Base-by-base conservation (phyloP, 2,329 filamentous ascomycete species). In the Metarhizium rileyi region DNA sequence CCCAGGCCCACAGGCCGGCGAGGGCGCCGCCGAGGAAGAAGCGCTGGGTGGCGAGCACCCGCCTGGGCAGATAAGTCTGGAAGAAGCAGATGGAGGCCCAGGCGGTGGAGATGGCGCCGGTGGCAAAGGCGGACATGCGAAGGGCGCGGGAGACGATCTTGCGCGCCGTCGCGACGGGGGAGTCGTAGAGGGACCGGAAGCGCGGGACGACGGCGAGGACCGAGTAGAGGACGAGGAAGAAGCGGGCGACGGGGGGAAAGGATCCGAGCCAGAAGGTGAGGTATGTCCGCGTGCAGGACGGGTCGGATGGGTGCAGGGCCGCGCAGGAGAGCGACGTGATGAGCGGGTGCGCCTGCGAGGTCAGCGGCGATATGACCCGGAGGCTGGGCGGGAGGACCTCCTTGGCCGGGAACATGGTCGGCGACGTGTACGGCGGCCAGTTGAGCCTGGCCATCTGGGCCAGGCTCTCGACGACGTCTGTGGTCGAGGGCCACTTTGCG, bases 1-100 rank as follows among this genome's bases (percentile, higher is more conserved):
- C 69, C 65, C 87, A 87, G 0, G 87, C 87, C 83, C 90, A 96
- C 25, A 93, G 67, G 0, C 93, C 93, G 1, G 86, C 89, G 1
- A 94, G 61, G 64, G 91, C 87, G 7, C 93, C 91, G 47, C 88
- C 87, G 0, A 96, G 72, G 75, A 94, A 95, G 75, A 93, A 94
- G 22, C 93, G 81, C 63, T 93, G 86, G 0, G 85, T 90, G 0
- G 90, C 80, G 1, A 96, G 74, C 8, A 90, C 73, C 5, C 76
- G 77, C 3, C 84, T 77, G 0, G 91, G 90, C 2, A 97, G 75
- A 60, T 85, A 77, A 43, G 78, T 72, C 66, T 95, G 88, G 73
- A 96, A 90, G 60, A 96, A 77, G 70, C 91, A 98, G 57, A 96
- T 83, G 50, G 82, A 85, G 1, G 83, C 90, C 93, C 93, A 98